phyloP scores from a whole-genome alignment of 495 filamentous ascomycete genomes.

The Tuber borchii region DNA sequence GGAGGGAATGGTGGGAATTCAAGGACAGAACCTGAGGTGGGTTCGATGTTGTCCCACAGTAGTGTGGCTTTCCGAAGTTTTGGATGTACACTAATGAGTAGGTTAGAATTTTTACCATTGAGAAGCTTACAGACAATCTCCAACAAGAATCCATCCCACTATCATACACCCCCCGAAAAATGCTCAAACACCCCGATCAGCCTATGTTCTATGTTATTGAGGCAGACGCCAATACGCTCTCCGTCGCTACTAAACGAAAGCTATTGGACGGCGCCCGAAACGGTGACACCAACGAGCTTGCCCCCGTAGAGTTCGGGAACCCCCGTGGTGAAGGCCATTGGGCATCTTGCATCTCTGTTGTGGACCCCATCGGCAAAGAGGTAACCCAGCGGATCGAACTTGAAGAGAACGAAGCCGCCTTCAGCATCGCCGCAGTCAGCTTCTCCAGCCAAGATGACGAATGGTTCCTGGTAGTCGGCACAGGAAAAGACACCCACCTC shows the following conservation, averaged over 20 bases:
- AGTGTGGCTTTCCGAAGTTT: constrained; percentile 17
- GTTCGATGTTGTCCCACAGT: constrained; percentile 9
- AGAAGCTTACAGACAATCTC: constrained; percentile 77
- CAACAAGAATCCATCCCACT: constrained; percentile 81
- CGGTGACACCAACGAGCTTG: constrained; percentile 60
- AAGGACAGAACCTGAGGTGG: constrained; percentile 64
- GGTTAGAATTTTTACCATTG: constrained; percentile 73
- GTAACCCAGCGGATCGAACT: constrained; percentile 72
- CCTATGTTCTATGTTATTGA: constrained; percentile 90
- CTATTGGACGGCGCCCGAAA: constrained; percentile 61
- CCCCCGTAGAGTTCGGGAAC: constrained; percentile 84
- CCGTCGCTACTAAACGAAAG: constrained; percentile 61
- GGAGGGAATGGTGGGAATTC: constrained; percentile 93
- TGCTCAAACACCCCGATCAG: constrained; percentile 80
- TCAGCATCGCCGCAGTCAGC: constrained; percentile 72
- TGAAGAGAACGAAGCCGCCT: constrained; percentile 82
- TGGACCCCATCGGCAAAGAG: constrained; percentile 75
- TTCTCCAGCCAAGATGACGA: constrained; percentile 87
- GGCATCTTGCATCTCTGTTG: constrained; percentile 87
- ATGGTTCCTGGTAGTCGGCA: constrained; percentile 84
- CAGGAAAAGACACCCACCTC: constrained; percentile 78
- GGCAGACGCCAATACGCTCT: constrained; percentile 81
- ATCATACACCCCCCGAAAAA: constrained; percentile 80
- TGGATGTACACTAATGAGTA: neutral
- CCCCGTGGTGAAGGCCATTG: constrained; percentile 75